These are phyloP conservation scores for Kernera saxatilis DNA, from an alignment of 345 rosid species.

Conservation along the genomic window DNA sequence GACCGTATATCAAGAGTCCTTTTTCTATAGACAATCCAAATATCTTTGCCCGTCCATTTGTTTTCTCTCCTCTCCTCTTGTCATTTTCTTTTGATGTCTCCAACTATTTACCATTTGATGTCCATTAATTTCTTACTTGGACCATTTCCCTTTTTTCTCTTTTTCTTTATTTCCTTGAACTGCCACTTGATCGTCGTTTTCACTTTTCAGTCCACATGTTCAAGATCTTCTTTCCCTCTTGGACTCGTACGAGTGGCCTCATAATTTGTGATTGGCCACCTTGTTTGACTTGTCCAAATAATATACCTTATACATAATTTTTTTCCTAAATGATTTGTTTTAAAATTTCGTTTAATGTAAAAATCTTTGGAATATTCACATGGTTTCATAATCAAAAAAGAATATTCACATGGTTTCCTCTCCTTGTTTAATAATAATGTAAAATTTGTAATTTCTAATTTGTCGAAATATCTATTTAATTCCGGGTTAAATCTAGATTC, in stretches of 20 bases:
- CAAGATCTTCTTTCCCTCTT: not conserved
- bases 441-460: not conserved
- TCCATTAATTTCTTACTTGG: not conserved
- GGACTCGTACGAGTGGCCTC: constrained; percentile 13
- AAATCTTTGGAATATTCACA: not conserved
- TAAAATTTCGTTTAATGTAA: not conserved
- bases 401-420: not conserved
- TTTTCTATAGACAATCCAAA: not conserved
- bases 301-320: not conserved
- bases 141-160: not conserved
- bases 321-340: not conserved
- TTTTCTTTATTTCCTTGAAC: not conserved
- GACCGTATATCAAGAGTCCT: not conserved
- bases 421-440: not conserved
- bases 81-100: constrained; percentile 15
- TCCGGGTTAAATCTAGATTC: not conserved
- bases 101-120: constrained; percentile 14
- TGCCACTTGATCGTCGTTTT: constrained; percentile 8
- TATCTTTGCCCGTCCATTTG: not conserved
- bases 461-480: not conserved
- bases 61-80: not conserved
- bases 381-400: too few relatives aligned
- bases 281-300: constrained; percentile 6
- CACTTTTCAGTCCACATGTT: constrained; percentile 4
- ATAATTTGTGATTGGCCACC: not conserved